Conservation (phyloP, 768 basidiomycete species). For the Collybia mongolica region DNA sequence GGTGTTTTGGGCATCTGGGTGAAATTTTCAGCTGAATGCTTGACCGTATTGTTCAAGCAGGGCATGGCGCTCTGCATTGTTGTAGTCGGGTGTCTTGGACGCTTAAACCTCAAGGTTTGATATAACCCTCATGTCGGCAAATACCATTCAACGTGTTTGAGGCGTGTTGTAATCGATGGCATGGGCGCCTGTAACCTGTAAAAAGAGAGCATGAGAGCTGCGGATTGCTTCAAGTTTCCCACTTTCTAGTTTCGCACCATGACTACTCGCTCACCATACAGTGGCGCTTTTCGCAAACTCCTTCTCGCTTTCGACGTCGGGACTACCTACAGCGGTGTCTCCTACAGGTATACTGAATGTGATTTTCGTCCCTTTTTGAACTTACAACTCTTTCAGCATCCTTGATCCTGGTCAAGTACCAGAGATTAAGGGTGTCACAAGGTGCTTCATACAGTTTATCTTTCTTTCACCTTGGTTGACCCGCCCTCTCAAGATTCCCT, state of each 20-base stretch:
- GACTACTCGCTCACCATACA: conserved; percentile 1
- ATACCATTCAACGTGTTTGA: conserved; percentile 7
- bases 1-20: no score
- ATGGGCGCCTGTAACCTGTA: not conserved
- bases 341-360: conserved; percentile 29
- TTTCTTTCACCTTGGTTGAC: not conserved
- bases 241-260: not conserved
- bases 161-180: conserved; percentile 5
- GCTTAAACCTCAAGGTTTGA: not conserved
- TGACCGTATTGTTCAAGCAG: no score
- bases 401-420: conserved; percentile 33
- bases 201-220: not conserved
- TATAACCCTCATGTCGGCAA: not conserved
- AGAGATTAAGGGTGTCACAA: conserved; percentile 39
- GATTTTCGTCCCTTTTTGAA: not conserved
- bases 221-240: not conserved
- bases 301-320: conserved; percentile 54
- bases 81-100: no score
- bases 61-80: no score
- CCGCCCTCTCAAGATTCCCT: conserved; percentile 35
- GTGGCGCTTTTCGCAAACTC: conserved; percentile 34
- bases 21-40: no score
- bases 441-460: conserved; percentile 21
- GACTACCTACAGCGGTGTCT: conserved; percentile 50
- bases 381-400: conserved; percentile 18